These are phyloP conservation scores for Botrytis fabae DNA, from an alignment of 2,329 filamentous ascomycete genomes.

Conservation along the genomic window DNA sequence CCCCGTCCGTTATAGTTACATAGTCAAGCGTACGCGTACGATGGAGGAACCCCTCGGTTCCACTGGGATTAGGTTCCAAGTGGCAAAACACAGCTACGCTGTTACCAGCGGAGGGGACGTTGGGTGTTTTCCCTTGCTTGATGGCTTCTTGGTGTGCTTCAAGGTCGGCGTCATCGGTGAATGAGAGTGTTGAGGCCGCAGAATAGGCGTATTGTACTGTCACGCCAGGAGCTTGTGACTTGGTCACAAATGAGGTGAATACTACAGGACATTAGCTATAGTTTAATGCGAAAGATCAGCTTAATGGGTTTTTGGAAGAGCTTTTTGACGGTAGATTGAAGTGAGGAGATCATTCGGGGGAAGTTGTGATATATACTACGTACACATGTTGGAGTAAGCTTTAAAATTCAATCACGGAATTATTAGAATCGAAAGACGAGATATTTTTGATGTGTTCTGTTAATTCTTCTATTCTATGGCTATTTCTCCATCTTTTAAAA, in stretches of 20 bases:
- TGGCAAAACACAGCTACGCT: slow-evolving; percentile 12
- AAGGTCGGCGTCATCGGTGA: slow-evolving; percentile 8
- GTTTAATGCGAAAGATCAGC: neutral
- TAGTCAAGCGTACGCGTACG: slow-evolving; percentile 47
- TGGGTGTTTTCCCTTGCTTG: neutral
- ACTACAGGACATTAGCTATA: neutral
- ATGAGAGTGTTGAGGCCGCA: slow-evolving; percentile 20
- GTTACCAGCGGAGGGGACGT: slow-evolving; percentile 24
- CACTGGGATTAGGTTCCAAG: slow-evolving; percentile 25
- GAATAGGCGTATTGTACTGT: slow-evolving; percentile 28
- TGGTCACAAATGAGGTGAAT: neutral
- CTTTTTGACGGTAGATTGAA: neutral
- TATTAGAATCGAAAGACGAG: neutral
- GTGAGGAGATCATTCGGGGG: too few relatives aligned
- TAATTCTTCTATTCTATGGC: neutral
- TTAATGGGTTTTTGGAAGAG: neutral
- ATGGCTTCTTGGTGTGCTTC: neutral
- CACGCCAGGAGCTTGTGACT: neutral
- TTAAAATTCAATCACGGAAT: neutral
- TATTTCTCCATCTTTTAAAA: neutral
- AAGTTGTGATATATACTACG: too few relatives aligned
- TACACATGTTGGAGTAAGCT: too few relatives aligned
- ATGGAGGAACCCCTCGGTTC: slow-evolving; percentile 41
- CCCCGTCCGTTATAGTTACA: slow-evolving; percentile 42
- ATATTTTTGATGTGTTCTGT: neutral